Percentiles rank a stretch among this genome's conserved stretches.
Conservation (phyloP, 768 basidiomycete genomes). For the Lactarius deliciosus region DNA sequence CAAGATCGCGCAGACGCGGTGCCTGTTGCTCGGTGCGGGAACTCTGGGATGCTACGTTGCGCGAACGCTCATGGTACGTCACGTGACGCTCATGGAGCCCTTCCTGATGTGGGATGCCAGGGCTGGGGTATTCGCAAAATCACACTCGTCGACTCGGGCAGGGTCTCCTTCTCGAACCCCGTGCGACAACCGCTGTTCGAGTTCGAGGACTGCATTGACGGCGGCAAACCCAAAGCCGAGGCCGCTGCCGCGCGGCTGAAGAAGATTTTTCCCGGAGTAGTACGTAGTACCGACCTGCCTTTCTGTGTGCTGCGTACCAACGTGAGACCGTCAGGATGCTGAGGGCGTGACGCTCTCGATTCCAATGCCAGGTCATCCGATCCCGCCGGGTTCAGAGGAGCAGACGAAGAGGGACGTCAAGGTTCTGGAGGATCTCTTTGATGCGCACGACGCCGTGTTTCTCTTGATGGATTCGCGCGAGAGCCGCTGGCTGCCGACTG, state of each 20-base stretch:
- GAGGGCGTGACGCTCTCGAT: conserved; percentile 75
- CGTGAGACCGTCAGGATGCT: conserved; percentile 58
- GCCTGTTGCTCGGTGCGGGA: conserved; percentile 89
- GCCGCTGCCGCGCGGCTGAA: conserved; percentile 83
- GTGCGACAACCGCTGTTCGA: conserved; percentile 96
- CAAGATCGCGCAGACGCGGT: conserved; percentile 74
- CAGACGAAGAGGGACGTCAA: conserved; percentile 67
- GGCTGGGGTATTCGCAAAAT: conserved; percentile 96
- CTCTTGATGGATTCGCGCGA: conserved; percentile 98
- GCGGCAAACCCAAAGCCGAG: conserved; percentile 91
- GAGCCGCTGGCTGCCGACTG: conserved; percentile 93
- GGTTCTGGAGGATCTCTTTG: conserved; percentile 73
- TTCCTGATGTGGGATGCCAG: conserved; percentile 40
- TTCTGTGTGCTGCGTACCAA: background rate
- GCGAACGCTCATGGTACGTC: conserved; percentile 79
- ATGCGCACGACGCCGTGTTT: conserved; percentile 87
- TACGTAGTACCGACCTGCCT: conserved; percentile 42
- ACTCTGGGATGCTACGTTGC: conserved; percentile 97
- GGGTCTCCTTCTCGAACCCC: conserved; percentile 95
- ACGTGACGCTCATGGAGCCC: background rate
- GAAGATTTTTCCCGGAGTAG: conserved; percentile 91
- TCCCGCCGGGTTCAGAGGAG: conserved; percentile 57
- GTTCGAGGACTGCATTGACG: conserved; percentile 89
- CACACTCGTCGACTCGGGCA: conserved; percentile 87
- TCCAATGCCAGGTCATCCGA: conserved; percentile 97